These are phyloP conservation scores for Sporothrix luriei DNA, from an alignment of 2,329 filamentous ascomycete species.

Conservation along the genomic window DNA sequence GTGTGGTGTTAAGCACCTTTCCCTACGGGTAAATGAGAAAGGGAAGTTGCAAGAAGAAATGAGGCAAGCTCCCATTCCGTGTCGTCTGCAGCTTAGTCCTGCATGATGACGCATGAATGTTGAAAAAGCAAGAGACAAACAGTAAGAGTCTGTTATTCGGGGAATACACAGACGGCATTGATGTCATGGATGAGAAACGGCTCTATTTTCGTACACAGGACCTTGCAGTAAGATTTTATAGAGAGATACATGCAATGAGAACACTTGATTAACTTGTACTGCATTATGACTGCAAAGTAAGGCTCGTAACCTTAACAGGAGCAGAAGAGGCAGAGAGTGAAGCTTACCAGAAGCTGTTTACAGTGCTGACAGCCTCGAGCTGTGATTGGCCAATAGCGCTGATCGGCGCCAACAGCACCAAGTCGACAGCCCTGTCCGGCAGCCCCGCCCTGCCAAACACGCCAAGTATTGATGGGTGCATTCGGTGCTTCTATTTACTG, in stretches of 20 bases:
- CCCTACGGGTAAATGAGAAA: background rate
- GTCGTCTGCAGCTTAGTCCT: background rate
- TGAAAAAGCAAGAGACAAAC: too few species aligned
- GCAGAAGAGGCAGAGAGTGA: background rate
- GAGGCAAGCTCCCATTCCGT: background rate
- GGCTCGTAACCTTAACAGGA: background rate
- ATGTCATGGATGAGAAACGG: background rate
- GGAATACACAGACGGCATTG: constrained; percentile 5
- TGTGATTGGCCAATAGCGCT: background rate
- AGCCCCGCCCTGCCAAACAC: constrained; percentile 11
- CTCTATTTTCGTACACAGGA: background rate
- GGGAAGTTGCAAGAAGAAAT: background rate
- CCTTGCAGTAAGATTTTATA: too few species aligned
- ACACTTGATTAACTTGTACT: background rate
- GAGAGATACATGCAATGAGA: too few species aligned
- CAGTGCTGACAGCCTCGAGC: too few species aligned
- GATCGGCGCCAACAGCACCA: background rate
- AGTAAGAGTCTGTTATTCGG: background rate
- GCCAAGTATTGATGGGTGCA: too few species aligned
- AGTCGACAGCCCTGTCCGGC: background rate
- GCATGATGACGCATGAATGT: constrained; percentile 7
- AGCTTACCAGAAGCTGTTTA: background rate
- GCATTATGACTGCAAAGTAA: background rate
- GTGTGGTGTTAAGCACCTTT: background rate
- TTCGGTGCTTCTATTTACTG: background rate